Percentiles rank a stretch among this genome's conserved stretches.
Conservation (phyloP, 495 filamentous ascomycete species). For the Aspergillus haitiensis region DNA sequence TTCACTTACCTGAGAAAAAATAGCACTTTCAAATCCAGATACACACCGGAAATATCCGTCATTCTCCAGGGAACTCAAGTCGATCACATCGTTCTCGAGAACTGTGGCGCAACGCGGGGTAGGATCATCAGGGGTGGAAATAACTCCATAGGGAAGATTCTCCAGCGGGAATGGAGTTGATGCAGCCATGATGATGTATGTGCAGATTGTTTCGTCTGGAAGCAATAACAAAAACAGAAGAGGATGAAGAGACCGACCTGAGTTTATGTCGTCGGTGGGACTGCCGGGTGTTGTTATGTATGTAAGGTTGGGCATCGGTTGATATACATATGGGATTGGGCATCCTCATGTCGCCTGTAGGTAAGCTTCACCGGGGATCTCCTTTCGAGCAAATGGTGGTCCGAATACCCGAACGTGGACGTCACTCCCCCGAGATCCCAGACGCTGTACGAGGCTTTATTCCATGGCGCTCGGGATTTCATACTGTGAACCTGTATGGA, state of each 20-base stretch:
- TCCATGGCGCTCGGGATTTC: too few species aligned
- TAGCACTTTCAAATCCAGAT: constrained; percentile 11
- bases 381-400: too few species aligned
- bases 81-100: constrained; percentile 66
- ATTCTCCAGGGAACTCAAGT: constrained; percentile 56
- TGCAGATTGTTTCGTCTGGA: not conserved
- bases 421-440: too few species aligned
- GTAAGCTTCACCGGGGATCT: too few species aligned
- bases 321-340: too few species aligned
- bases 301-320: too few species aligned
- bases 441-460: too few species aligned
- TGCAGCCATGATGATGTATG: not conserved
- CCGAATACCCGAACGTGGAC: too few species aligned
- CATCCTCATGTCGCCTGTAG: too few species aligned
- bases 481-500: too few species aligned
- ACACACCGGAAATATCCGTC: constrained; percentile 46
- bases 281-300: not conserved
- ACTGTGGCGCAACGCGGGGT: constrained; percentile 61
- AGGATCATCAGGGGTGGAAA: constrained; percentile 53
- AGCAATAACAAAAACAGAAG: not conserved
- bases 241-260: not conserved
- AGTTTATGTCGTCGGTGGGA: not conserved
- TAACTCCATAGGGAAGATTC: constrained; percentile 83
- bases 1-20: constrained; percentile 20
- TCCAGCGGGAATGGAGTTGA: constrained; percentile 64